Percentiles rank a stretch among this genome's conserved stretches.
Evolutionary conservation across 2,329 filamentous ascomycete genomes (phyloP).

Genomic region (Tothia fuscella): DNA sequence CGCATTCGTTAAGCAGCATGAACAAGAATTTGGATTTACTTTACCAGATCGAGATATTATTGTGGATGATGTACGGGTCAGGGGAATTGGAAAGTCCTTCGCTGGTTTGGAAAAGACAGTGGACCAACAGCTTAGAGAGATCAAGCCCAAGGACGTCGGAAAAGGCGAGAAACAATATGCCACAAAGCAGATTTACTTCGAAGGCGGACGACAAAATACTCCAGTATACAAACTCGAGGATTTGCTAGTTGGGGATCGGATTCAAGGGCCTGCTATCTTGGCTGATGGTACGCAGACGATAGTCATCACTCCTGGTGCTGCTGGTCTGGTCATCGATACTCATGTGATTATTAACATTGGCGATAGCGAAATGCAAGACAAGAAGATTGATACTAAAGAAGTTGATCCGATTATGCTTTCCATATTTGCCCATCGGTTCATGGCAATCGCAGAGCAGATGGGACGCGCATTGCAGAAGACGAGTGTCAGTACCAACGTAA

Average conservation of each 20-base stretch:
- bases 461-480: conserved; percentile 68
- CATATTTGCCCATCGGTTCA: conserved; percentile 73
- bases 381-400: conserved; percentile 39
- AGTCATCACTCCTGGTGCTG: conserved; percentile 68
- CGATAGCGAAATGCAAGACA: conserved; percentile 39
- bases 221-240: conserved; percentile 74
- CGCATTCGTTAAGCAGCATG: conserved; percentile 76
- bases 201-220: conserved; percentile 64
- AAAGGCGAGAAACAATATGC: conserved; percentile 52
- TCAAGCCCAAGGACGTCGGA: conserved; percentile 47
- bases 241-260: conserved; percentile 56
- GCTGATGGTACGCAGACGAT: conserved; percentile 87
- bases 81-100: conserved; percentile 83
- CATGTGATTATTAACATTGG: conserved; percentile 82
- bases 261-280: conserved; percentile 73
- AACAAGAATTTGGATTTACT: conserved; percentile 88
- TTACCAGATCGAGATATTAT: conserved; percentile 77
- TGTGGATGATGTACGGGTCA: conserved; percentile 76
- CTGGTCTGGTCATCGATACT: conserved; percentile 67
- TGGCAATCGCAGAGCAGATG: conserved; percentile 81
- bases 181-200: conserved; percentile 68
- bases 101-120: conserved; percentile 68
- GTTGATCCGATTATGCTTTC: conserved; percentile 67
- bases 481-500: conserved; percentile 67
- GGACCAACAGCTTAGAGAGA: conserved; percentile 65